Evolutionary conservation across 164 flowering plant genomes (phyloP), one percentile per base, ranked within the genome.

Genomic region (Vitis amurensis): DNA sequence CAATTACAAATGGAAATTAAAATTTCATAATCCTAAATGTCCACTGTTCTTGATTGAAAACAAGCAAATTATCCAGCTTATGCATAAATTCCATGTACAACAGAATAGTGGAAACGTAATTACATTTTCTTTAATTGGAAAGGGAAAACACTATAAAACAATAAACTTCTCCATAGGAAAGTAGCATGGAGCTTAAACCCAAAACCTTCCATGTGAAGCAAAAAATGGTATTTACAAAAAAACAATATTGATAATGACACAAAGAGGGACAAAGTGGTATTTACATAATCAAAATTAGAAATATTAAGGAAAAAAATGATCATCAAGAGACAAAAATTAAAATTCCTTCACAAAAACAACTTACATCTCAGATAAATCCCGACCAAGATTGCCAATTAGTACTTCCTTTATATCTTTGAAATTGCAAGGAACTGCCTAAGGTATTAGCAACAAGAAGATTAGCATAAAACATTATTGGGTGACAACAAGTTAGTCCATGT

Each of bases 401-500:
- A 85, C 93, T 78, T 88, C 78, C 82, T 86, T 82, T 59, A 94
- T 87, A 60, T 77, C 83, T 73, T 84, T 70, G 75, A 94, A 92
- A 74, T 76, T 51, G 74, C 82, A 91, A 55, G 98, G 95, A 80
- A 82, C 89, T 74, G 89, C 97, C 98, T 94, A 77, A 70, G 72
- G 62, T 57, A 81, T 65, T n/a, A 63, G 23, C 27, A 37, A 78
- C 23, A 13, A 68, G 14, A 74, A 61, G 58, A 63, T 65, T 19
- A 73, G 64, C 15, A 71, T 12, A 61, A 67, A 11, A 52, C 55
- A 9, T 13, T 62, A 44, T 13, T 50, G 59, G 37, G 57, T 11
- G 14, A 37, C 50, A 49, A n/a, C 31, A 37, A 19, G 55, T 19
- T 3, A 50, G 31, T 0, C 50, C 19, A 1, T 11, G 66, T 11